phyloP scores from a whole-genome alignment of 306 rosid species.

The Cicer pinnatifidum region DNA sequence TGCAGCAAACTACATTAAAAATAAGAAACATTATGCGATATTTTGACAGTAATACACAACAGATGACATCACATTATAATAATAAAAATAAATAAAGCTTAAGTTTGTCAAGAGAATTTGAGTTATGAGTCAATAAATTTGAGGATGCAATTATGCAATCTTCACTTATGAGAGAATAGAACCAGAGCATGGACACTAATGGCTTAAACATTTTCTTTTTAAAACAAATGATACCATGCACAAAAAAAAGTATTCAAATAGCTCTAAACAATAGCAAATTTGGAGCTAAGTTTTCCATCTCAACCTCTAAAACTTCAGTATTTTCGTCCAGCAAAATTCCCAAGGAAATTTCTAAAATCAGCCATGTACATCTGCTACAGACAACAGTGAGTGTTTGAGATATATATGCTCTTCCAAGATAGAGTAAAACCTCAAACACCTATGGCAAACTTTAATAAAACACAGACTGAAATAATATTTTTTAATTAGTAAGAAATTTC shows the following conservation, averaged over 20 bases:
- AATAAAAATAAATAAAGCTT: neutral
- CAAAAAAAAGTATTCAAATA: neutral
- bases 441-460: conserved; percentile 1
- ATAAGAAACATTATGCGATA: conserved; percentile 36
- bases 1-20: conserved; percentile 68
- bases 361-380: neutral
- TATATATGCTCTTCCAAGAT: conserved; percentile 3
- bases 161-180: conserved; percentile 4
- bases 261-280: neutral
- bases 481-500: neutral
- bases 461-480: neutral
- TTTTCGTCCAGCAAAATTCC: neutral
- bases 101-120: conserved; percentile 18
- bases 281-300: neutral
- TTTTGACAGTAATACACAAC: conserved; percentile 20
- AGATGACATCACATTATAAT: conserved; percentile 7
- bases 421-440: conserved; percentile 14
- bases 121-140: conserved; percentile 20
- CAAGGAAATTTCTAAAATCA: neutral
- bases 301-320: conserved; percentile 1
- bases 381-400: neutral
- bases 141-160: neutral
- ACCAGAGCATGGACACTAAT: neutral
- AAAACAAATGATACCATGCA: neutral
- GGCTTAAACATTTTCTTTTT: neutral